Percentiles rank a stretch among this genome's conserved stretches.
Conservation (phyloP, 2,329 filamentous ascomycete species). For the Fusarium liriodendri region DNA sequence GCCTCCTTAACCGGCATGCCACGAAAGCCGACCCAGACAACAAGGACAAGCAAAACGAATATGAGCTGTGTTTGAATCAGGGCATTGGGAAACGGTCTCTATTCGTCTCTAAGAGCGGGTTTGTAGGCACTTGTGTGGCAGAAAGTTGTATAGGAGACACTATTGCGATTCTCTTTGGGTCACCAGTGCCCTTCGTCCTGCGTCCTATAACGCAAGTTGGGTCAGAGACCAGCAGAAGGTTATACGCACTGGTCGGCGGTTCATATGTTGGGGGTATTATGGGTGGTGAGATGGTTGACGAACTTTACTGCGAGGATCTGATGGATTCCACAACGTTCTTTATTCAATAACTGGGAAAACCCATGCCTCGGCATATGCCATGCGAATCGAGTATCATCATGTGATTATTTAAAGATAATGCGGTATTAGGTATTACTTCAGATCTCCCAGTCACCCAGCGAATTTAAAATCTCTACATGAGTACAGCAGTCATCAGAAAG, state of each 20-base stretch:
- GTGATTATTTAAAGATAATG: not conserved
- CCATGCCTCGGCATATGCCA: not conserved
- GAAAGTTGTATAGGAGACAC: not conserved
- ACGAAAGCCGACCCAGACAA: not conserved
- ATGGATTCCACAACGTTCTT: not conserved
- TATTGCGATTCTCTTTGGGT: not conserved
- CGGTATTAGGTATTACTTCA: not conserved
- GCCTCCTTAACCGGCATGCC: not conserved
- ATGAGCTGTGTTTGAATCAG: not conserved
- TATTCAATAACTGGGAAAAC: not conserved
- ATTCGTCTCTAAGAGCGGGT: not conserved
- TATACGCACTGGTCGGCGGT: not conserved
- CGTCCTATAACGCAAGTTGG: not conserved
- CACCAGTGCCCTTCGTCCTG: not conserved
- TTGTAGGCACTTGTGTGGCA: not conserved
- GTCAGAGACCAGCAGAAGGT: not conserved
- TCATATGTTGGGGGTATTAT: not conserved
- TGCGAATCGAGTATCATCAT: not conserved
- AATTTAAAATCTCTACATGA: not conserved
- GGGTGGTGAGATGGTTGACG: not conserved
- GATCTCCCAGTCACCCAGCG: not conserved
- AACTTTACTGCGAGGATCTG: not conserved
- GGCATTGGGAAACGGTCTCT: not conserved
- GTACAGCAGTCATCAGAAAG: not conserved
- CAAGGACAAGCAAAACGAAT: not conserved